phyloP scores from a whole-genome alignment of 805 yeast species.

The Blastobotrys attinorum region DNA sequence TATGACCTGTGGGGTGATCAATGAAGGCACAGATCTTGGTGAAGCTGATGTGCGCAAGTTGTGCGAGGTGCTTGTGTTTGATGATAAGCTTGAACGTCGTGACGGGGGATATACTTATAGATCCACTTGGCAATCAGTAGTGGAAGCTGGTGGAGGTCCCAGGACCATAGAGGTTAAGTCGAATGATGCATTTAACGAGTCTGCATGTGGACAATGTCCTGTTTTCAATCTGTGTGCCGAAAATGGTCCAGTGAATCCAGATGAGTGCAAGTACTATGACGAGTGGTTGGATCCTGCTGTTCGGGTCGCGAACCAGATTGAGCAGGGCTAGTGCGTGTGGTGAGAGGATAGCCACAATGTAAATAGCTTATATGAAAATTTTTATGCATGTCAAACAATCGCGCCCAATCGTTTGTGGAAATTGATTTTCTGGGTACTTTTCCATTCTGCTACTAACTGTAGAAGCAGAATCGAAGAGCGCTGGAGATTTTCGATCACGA shows the following conservation, averaged over 20 bases:
- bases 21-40: slow-evolving; percentile 56
- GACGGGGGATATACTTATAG: slow-evolving; percentile 55
- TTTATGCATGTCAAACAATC: too few relatives aligned
- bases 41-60: slow-evolving; percentile 67
- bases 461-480: too few relatives aligned
- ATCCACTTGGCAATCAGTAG: slow-evolving; percentile 77
- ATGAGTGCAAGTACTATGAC: slow-evolving; percentile 26
- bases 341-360: too few relatives aligned
- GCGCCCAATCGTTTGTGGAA: too few relatives aligned
- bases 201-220: slow-evolving; percentile 28
- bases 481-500: too few relatives aligned
- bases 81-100: slow-evolving; percentile 70
- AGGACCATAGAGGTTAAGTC: slow-evolving; percentile 9
- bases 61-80: slow-evolving; percentile 82
- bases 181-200: slow-evolving; percentile 24
- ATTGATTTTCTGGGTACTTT: too few relatives aligned
- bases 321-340: too few relatives aligned
- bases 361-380: too few relatives aligned
- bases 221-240: slow-evolving; percentile 23
- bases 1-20: slow-evolving; percentile 60
- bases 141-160: slow-evolving; percentile 20
- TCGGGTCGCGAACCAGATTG: neutral
- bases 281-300: slow-evolving; percentile 26
- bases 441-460: too few relatives aligned
- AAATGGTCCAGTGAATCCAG: slow-evolving; percentile 26